These are phyloP conservation scores for Inonotus hispidus DNA, from an alignment of 1,284 basidiomycete genomes.

Conservation along the genomic window DNA sequence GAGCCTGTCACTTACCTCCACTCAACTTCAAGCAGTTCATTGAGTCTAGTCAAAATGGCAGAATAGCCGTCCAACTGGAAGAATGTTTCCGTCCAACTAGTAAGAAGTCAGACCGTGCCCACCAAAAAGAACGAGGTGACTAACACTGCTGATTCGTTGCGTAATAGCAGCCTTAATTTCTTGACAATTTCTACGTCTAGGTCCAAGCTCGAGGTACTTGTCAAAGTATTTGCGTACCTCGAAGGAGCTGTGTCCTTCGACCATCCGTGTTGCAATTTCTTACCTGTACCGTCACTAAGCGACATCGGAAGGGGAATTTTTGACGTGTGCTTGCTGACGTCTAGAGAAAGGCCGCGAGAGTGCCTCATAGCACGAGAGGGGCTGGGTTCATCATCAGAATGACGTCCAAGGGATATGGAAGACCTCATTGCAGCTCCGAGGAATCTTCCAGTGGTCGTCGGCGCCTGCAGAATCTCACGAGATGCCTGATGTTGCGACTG, in stretches of 20 bases:
- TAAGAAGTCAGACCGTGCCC: constrained; percentile 6
- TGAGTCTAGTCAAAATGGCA: constrained; percentile 78
- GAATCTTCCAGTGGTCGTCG: constrained; percentile 31
- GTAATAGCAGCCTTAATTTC: constrained; percentile 70
- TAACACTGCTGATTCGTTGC: constrained; percentile 83
- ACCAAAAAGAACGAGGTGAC: constrained; percentile 17
- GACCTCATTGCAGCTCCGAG: constrained; percentile 18
- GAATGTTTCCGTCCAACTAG: constrained; percentile 91
- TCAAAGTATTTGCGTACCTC: constrained; percentile 59
- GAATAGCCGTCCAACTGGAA: constrained; percentile 80
- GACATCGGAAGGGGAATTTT: constrained; percentile 40
- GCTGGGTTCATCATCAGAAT: constrained; percentile 21
- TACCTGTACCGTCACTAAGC: constrained; percentile 33
- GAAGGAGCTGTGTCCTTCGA: constrained; percentile 44
- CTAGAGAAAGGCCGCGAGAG: constrained; percentile 49
- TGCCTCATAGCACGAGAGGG: constrained; percentile 30
- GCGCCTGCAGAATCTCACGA: constrained; percentile 36
- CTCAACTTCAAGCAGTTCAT: constrained; percentile 91
- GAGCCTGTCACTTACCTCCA: constrained; percentile 68
- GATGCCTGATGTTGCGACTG: constrained; percentile 33
- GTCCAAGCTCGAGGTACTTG: constrained; percentile 57
- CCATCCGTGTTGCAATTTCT: constrained; percentile 28
- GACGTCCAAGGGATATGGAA: constrained; percentile 9
- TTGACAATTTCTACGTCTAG: constrained; percentile 74
- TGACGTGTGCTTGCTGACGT: constrained; percentile 42